Evolutionary conservation across 768 basidiomycete genomes (phyloP).

Genomic region (Naematelia aurantialba): DNA sequence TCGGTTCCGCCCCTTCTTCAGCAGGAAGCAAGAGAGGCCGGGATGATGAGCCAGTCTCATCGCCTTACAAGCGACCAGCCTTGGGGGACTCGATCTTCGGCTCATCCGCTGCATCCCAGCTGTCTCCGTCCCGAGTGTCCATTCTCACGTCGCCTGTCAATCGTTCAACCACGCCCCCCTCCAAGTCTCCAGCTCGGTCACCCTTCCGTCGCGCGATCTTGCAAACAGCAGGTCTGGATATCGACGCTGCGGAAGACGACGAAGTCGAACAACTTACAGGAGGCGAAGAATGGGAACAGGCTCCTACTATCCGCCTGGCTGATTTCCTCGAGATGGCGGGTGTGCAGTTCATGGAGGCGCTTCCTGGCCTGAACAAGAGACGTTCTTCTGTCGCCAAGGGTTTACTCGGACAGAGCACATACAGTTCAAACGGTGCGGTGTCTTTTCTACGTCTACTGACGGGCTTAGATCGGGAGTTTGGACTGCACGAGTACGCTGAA

Average conservation of each 20-base stretch:
- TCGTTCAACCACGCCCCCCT: background rate
- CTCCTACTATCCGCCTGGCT: constrained; percentile 36
- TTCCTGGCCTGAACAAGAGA: constrained; percentile 39
- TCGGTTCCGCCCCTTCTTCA: constrained; percentile 29
- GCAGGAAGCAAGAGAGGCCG: constrained; percentile 21
- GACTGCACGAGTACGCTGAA: constrained; percentile 43
- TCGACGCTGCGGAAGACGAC: constrained; percentile 3
- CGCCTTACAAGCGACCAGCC: constrained; percentile 8
- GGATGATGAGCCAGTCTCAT: constrained; percentile 7
- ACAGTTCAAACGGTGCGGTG: constrained; percentile 7
- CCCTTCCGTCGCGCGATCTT: constrained; percentile 14
- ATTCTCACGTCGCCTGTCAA: background rate
- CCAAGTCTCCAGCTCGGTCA: constrained; percentile 12
- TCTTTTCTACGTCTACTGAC: constrained; percentile 5
- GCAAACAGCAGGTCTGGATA: constrained; percentile 9
- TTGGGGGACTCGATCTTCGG: constrained; percentile 20
- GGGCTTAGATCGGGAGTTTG: constrained; percentile 33
- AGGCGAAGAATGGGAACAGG: constrained; percentile 23
- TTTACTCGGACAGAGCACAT: constrained; percentile 29
- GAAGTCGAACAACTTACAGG: constrained; percentile 4
- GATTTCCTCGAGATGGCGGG: constrained; percentile 51
- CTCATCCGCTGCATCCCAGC: constrained; percentile 6
- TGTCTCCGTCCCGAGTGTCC: background rate
- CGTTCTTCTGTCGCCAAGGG: constrained; percentile 45
- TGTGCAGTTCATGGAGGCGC: constrained; percentile 47